These are phyloP conservation scores for Trypanosoma conorhini DNA, from an alignment of 208 protist genomes.

Conservation along the genomic window DNA sequence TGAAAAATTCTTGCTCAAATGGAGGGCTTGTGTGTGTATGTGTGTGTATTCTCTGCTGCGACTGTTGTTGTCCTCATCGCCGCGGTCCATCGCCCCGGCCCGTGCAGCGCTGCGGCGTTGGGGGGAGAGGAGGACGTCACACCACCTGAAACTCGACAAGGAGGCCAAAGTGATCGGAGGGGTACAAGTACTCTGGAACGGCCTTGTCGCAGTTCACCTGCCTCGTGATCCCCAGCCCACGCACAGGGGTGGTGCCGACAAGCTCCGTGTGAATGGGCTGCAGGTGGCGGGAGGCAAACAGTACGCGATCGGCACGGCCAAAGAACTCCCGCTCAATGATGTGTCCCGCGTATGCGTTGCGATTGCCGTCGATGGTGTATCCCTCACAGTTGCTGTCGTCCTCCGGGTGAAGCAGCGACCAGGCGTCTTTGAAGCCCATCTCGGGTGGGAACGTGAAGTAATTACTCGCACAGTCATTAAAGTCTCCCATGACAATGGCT, in stretches of 20 bases:
- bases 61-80: neutral
- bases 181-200: constrained; percentile 55
- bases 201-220: constrained; percentile 38
- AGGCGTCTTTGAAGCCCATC: constrained; percentile 50
- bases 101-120: neutral
- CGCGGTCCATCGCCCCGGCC: neutral
- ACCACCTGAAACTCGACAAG: constrained; percentile 53
- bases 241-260: constrained; percentile 48
- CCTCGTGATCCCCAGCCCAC: constrained; percentile 28
- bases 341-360: constrained; percentile 42
- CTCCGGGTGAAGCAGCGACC: constrained; percentile 39
- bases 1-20: neutral
- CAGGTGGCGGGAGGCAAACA: constrained; percentile 41
- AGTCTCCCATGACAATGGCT: constrained; percentile 55
- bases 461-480: constrained; percentile 51
- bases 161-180: constrained; percentile 62
- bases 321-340: constrained; percentile 70
- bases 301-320: constrained; percentile 53
- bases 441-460: constrained; percentile 38
- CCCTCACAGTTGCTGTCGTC: constrained; percentile 31
- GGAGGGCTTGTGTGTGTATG: neutral
- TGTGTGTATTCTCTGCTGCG: neutral
- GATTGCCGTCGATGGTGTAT: constrained; percentile 55
- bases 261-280: constrained; percentile 47
- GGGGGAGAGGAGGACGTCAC: constrained; percentile 14